Evolutionary conservation across 2,329 filamentous ascomycete genomes (phyloP).

Genomic region (Didymella segeticola): DNA sequence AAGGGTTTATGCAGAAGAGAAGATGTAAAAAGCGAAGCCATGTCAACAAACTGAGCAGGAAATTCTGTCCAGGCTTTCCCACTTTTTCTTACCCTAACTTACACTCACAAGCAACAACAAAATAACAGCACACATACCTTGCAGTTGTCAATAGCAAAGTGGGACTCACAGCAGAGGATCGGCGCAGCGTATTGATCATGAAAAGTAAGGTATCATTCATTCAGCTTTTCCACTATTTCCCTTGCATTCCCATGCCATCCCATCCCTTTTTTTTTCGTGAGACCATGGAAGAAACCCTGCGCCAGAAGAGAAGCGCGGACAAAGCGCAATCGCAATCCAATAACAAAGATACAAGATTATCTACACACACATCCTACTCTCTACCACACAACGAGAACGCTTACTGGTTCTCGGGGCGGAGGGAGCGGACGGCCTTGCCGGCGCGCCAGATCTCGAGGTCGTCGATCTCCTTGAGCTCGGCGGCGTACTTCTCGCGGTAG

Average conservation of each 20-base stretch:
- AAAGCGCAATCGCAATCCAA: conserved; percentile 9
- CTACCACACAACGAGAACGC: conserved; percentile 3
- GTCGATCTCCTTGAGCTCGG: conserved; percentile 98
- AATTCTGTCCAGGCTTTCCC: no score
- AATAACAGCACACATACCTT: not conserved
- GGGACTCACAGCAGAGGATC: no score
- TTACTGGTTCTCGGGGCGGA: conserved; percentile 51
- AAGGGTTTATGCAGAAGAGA: no score
- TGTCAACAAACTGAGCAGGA: no score
- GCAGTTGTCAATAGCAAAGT: not conserved
- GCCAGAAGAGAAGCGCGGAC: conserved; percentile 14
- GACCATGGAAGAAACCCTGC: conserved; percentile 11
- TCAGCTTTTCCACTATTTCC: conserved; percentile 12
- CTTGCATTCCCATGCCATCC: no score
- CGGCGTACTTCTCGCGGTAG: conserved; percentile 97
- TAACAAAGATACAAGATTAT: conserved; percentile 15
- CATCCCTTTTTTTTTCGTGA: conserved; percentile 1
- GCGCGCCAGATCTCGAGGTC: conserved; percentile 98
- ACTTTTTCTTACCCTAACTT: no score
- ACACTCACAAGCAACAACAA: no score
- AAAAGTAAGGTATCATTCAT: conserved; percentile 15
- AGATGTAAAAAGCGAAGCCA: no score
- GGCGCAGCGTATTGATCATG: not conserved
- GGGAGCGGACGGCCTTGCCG: conserved; percentile 86
- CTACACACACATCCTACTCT: conserved; percentile 1